Evolutionary conservation across 805 yeast species (phyloP), one percentile per base, ranked within the genome.

Genomic region (Candida nitratophila): DNA sequence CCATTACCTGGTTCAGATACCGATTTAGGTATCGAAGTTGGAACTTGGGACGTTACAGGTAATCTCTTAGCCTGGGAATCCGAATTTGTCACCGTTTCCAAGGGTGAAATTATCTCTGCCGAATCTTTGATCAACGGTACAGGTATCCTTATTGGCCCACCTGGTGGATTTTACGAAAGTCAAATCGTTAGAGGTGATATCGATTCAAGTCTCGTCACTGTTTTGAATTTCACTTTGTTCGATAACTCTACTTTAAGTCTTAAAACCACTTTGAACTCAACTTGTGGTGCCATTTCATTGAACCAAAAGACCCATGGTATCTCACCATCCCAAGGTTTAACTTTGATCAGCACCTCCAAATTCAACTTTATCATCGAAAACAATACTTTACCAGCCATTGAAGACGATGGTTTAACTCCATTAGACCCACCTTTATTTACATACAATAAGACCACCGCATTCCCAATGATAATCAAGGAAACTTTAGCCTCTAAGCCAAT

Each of bases 51-150:
- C 27, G 39, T 61, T 16, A 46, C 58, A 30, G 64, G 63, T 45
- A 58, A 57, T 43, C 50, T 61, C 36, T 55, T 59, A 37, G 55
- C 52, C 33, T 60, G 63, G 63, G 55, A 54, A 44, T 49, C 55
- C 22, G 31, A 40, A 3, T 30, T 42, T 8, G 50, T 61, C 31
- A 14, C 39, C 20, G 16, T 41, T 9, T 47, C 56, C 17, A 44
- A 43, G 22, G 64, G 61, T 44, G 55, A 47, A 8, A 41, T 56
- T 11, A 21, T 48, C 6, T 19, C 34, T 8, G 42, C 55, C 19
- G 51, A 48, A 40, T 44, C 60, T 12, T 34, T 41, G 24, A 49
- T 52, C 39, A 9, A 19, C 3, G 57, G 55, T 31, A 48, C 59
- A 17, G 65, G 59, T 24, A 42, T 53, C 31, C 44, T 56, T 35